Conservation (phyloP, 345 rosid genomes). For the Citrus mangshanensis region DNA sequence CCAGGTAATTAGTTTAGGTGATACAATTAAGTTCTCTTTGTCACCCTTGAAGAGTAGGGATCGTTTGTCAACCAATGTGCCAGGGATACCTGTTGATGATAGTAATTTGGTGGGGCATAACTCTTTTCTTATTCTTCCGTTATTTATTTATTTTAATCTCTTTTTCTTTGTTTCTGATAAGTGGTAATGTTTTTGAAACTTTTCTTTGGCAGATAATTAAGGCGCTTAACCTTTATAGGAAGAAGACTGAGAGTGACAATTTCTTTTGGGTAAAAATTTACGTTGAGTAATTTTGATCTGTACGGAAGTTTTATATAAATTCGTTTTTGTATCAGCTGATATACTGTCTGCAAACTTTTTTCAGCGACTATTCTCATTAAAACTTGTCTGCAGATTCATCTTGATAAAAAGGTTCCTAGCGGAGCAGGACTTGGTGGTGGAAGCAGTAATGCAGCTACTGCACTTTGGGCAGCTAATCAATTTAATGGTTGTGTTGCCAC, state of each 20-base stretch:
- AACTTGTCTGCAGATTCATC: slow-evolving; percentile 61
- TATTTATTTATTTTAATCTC: not conserved
- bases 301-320: not conserved
- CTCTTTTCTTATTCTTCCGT: not conserved
- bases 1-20: slow-evolving; percentile 90
- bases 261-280: slow-evolving; percentile 71
- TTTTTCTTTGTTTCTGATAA: not conserved
- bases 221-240: slow-evolving; percentile 88
- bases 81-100: slow-evolving; percentile 87
- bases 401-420: slow-evolving; percentile 84
- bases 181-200: not conserved
- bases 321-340: not conserved
- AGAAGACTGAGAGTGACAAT: slow-evolving; percentile 70
- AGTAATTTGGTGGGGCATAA: slow-evolving; percentile 54
- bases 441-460: slow-evolving; percentile 97
- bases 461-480: slow-evolving; percentile 98
- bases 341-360: not conserved
- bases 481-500: slow-evolving; percentile 68
- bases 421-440: slow-evolving; percentile 99
- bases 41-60: slow-evolving; percentile 77
- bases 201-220: slow-evolving; percentile 71
- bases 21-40: slow-evolving; percentile 80
- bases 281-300: not conserved
- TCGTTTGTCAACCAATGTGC: slow-evolving; percentile 69
- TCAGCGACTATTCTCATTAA: not conserved